These are phyloP conservation scores for Diaporthe sp. DNA, from an alignment of 2,329 filamentous ascomycete genomes.

Conservation along the genomic window DNA sequence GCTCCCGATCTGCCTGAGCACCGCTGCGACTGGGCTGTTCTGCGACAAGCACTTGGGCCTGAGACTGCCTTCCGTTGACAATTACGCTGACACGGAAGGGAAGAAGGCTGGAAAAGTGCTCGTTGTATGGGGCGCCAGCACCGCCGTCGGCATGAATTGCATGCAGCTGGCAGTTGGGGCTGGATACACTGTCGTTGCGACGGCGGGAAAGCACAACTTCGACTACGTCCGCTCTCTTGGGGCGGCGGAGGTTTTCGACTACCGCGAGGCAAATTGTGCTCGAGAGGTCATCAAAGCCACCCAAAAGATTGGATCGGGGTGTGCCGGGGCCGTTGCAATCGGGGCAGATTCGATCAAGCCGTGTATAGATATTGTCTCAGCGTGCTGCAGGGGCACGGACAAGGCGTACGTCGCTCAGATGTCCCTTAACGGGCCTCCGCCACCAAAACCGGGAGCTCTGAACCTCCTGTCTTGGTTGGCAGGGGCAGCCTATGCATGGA, in stretches of 20 bases:
- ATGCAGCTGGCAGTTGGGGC: conserved; percentile 60
- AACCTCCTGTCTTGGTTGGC: conserved; percentile 11
- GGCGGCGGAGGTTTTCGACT: conserved; percentile 58
- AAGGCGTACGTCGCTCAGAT: conserved; percentile 36
- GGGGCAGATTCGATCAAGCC: conserved; percentile 37
- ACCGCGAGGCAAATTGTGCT: conserved; percentile 49
- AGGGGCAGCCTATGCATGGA: neutral
- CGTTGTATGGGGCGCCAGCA: conserved; percentile 59
- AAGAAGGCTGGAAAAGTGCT: conserved; percentile 35
- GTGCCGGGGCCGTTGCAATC: conserved; percentile 45
- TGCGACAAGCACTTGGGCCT: conserved; percentile 44
- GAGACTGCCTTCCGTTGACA: conserved; percentile 29
- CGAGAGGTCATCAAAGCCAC: conserved; percentile 48
- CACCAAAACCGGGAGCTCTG: neutral
- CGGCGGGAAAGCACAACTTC: conserved; percentile 56
- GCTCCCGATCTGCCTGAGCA: conserved; percentile 48
- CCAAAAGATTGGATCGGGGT: conserved; percentile 36
- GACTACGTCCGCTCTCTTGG: conserved; percentile 55
- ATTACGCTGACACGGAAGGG: too few relatives aligned
- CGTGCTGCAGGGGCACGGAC: conserved; percentile 13
- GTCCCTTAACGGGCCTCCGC: conserved; percentile 5
- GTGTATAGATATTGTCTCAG: conserved; percentile 43
- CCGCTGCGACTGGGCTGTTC: conserved; percentile 47
- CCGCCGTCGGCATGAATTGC: conserved; percentile 59
- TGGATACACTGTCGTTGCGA: conserved; percentile 60